Evolutionary conservation across 1,284 basidiomycete species (phyloP), one percentile per base, ranked within the genome.

Genomic region (Irpex rosettiformis): DNA sequence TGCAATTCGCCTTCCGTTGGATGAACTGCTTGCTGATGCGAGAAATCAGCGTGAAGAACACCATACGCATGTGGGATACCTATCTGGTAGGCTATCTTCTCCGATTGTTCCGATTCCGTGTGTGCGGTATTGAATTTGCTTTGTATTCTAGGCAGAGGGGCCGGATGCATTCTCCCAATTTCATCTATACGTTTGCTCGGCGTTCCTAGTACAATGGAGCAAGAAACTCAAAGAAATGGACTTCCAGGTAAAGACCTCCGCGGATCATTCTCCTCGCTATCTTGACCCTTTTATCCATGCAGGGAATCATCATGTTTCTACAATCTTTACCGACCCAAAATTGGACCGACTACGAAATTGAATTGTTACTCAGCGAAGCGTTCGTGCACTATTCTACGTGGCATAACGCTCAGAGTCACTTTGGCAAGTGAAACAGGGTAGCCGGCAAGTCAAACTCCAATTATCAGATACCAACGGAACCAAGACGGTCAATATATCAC

Each of bases 291-390:
- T 37, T 29, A 10, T 49, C 18, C n/a, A 43, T 42, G 28, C 64
- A 96, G 93, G 94, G 94, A 54, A 97, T 98, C 73, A 99, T 99
- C 73, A 98, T 99, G 91, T 99, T 98, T 77, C 80, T 99, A 2
- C 96, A 99, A 74, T 93, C 93, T 3, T 81, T 98, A 3, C 96
- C 97, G 7, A 99, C 96, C 1, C 93, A 96, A 68, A 83, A 84
- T 55, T 99, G 97, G 96, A 86, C 86, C 4, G 96, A 99, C 73
- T 89, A 95, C 68, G 95, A 99, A 70, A 90, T 98, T 49, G 95
- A 98, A 71, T 84, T 98, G 74, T 83, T 99, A 16, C 83, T 99
- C 48, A 94, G 92, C 67, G 94, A 98, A 73, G 96, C 97, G 6
- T 99, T 97, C 69, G 93, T 98, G 55, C 86, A 96, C 65, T 94